These are phyloP conservation scores for Monosporascus sp. DNA, from an alignment of 2,329 filamentous ascomycete genomes.

Conservation along the genomic window DNA sequence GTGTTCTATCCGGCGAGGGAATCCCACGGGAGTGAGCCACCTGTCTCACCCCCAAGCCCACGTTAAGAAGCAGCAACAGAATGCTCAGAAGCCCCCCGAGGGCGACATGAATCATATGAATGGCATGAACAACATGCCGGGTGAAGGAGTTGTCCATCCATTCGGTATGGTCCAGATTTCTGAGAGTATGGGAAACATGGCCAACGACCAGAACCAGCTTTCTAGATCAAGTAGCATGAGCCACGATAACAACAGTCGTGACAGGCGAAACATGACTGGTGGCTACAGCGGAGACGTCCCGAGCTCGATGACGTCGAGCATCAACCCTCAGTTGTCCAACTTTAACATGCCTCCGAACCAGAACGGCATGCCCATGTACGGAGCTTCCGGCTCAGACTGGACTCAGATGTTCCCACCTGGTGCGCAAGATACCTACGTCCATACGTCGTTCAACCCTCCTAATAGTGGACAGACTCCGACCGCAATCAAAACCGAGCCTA, in stretches of 20 bases:
- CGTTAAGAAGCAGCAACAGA: conserved; percentile 71
- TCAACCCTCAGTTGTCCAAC: conserved; percentile 58
- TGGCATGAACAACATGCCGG: conserved; percentile 53
- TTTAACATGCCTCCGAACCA: conserved; percentile 60
- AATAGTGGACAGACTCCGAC: conserved; percentile 66
- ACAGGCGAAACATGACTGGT: conserved; percentile 51
- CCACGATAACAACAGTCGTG: conserved; percentile 49
- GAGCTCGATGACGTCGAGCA: conserved; percentile 56
- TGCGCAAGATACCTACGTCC: conserved; percentile 61
- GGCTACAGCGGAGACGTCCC: conserved; percentile 52
- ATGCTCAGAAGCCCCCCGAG: conserved; percentile 47
- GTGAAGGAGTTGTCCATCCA: conserved; percentile 52
- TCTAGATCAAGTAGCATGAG: conserved; percentile 58
- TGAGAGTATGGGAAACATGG: conserved; percentile 56
- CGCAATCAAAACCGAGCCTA: conserved; percentile 63
- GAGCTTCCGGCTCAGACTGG: conserved; percentile 63
- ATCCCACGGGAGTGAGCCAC: conserved; percentile 91
- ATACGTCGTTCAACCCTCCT: conserved; percentile 48
- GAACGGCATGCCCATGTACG: conserved; percentile 61
- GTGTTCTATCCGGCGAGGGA: conserved; percentile 92
- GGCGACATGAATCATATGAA: conserved; percentile 56
- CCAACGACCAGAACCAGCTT: conserved; percentile 56
- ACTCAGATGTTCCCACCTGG: conserved; percentile 69
- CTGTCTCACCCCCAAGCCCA: conserved; percentile 88
- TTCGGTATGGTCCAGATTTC: conserved; percentile 52